These are phyloP conservation scores for Strigomonas culicis DNA, from an alignment of 208 protist genomes.

Conservation along the genomic window DNA sequence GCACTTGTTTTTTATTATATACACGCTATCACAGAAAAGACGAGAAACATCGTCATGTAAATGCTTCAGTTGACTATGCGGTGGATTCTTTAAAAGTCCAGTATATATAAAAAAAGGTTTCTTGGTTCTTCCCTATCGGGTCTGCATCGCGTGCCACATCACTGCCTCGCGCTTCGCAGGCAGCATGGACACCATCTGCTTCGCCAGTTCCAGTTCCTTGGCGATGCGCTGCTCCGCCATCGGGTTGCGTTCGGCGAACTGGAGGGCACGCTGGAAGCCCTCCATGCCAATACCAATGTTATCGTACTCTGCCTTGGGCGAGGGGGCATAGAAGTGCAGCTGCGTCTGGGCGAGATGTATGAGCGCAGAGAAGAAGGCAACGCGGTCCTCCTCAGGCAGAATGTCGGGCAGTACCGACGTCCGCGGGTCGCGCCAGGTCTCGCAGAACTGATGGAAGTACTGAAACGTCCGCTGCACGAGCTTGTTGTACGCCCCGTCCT, in stretches of 20 bases:
- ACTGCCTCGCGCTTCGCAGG: constrained; percentile 47
- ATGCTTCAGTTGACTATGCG: background rate
- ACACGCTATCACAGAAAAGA: too few species aligned
- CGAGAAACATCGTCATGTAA: background rate
- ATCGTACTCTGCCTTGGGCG: constrained; percentile 79
- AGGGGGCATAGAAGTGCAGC: constrained; percentile 31
- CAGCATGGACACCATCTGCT: constrained; percentile 72
- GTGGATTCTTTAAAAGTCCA: background rate
- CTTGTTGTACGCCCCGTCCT: constrained; percentile 62
- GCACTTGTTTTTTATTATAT: too few species aligned
- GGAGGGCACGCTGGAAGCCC: constrained; percentile 50
- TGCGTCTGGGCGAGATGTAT: constrained; percentile 74
- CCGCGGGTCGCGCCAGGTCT: constrained; percentile 69
- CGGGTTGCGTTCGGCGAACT: constrained; percentile 59
- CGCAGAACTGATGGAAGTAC: constrained; percentile 72
- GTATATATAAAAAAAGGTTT: too few species aligned
- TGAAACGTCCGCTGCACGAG: constrained; percentile 44
- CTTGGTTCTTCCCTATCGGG: too few species aligned
- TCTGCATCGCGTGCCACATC: background rate
- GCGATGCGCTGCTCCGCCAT: constrained; percentile 22
- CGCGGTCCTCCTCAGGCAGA: constrained; percentile 61
- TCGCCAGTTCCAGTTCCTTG: constrained; percentile 52
- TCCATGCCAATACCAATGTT: constrained; percentile 39
- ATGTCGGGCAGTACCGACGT: constrained; percentile 42
- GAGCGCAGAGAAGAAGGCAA: constrained; percentile 74